Conservation (phyloP, 1,139 yeast species). For the Zygosaccharomyces pseudobailii region DNA sequence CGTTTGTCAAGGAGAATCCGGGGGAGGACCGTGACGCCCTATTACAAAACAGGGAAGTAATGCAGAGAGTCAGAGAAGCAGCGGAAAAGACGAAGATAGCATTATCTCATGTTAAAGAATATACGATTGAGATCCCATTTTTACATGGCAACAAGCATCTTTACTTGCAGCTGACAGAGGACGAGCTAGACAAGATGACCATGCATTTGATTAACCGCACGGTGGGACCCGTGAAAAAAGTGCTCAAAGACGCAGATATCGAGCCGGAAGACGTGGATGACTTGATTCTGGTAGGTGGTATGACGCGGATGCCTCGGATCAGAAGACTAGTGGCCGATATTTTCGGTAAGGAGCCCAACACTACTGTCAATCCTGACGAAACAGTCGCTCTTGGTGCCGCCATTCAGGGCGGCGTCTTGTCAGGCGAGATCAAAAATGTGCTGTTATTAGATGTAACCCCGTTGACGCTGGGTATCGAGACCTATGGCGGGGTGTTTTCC, state of each 20-base stretch:
- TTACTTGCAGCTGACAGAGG: constrained; percentile 50
- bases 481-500: constrained; percentile 75
- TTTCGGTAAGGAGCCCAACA: constrained; percentile 57
- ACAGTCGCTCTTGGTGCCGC: constrained; percentile 86
- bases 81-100: constrained; percentile 71
- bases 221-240: constrained; percentile 59
- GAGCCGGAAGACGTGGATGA: constrained; percentile 61
- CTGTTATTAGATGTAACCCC: constrained; percentile 74
- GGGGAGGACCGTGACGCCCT: constrained; percentile 13
- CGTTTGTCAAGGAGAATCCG: constrained; percentile 39
- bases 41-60: constrained; percentile 24
- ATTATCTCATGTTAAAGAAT: constrained; percentile 53
- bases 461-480: constrained; percentile 72
- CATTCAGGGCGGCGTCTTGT: constrained; percentile 71
- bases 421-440: constrained; percentile 70
- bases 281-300: constrained; percentile 72
- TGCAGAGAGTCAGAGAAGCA: constrained; percentile 68
- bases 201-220: constrained; percentile 57
- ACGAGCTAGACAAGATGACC: constrained; percentile 59
- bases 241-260: constrained; percentile 66
- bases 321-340: constrained; percentile 51
- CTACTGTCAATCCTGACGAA: constrained; percentile 74
- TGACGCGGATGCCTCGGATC: constrained; percentile 81
- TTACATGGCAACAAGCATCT: constrained; percentile 49
- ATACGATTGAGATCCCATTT: constrained; percentile 62